These are phyloP conservation scores for Tricholoma terreum DNA, from an alignment of 768 basidiomycete genomes.

Conservation along the genomic window DNA sequence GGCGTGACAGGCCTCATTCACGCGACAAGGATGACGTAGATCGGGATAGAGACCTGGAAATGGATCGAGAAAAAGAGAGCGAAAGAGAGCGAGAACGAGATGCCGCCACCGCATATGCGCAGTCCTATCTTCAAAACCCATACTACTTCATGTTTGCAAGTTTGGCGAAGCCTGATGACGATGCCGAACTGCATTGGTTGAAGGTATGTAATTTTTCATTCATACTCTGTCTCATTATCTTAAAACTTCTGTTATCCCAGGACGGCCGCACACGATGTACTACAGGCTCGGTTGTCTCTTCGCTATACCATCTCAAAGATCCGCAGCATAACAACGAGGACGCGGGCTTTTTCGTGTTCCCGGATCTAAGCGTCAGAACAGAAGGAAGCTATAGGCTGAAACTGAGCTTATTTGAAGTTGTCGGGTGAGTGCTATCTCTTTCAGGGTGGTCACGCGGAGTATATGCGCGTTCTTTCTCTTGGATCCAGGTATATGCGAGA, in stretches of 20 bases:
- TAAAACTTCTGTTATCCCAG: conserved; percentile 28
- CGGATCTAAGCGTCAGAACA: conserved; percentile 87
- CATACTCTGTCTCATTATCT: neutral
- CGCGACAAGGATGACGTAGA: conserved; percentile 2
- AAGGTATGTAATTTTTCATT: conserved; percentile 44
- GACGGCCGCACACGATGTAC: conserved; percentile 91
- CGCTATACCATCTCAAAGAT: conserved; percentile 88
- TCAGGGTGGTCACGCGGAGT: neutral
- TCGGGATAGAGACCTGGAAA: conserved; percentile 10
- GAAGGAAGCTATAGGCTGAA: conserved; percentile 86
- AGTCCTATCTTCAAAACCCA: conserved; percentile 80
- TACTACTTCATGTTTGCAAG: conserved; percentile 97
- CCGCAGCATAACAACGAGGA: conserved; percentile 56
- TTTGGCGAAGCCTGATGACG: conserved; percentile 85
- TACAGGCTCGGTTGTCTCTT: conserved; percentile 87
- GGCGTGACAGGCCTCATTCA: neutral
- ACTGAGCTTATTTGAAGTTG: conserved; percentile 80
- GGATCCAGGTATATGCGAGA: neutral
- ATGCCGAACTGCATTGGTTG: conserved; percentile 82
- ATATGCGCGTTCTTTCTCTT: neutral
- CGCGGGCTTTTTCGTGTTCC: conserved; percentile 95
- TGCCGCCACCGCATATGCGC: conserved; percentile 40
- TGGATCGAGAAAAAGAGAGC: conserved; percentile 11
- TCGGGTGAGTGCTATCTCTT: conserved; percentile 58
- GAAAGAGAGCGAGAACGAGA: conserved; percentile 18